phyloP scores from a whole-genome alignment of 805 yeast genomes.

The Millerozyma miso region DNA sequence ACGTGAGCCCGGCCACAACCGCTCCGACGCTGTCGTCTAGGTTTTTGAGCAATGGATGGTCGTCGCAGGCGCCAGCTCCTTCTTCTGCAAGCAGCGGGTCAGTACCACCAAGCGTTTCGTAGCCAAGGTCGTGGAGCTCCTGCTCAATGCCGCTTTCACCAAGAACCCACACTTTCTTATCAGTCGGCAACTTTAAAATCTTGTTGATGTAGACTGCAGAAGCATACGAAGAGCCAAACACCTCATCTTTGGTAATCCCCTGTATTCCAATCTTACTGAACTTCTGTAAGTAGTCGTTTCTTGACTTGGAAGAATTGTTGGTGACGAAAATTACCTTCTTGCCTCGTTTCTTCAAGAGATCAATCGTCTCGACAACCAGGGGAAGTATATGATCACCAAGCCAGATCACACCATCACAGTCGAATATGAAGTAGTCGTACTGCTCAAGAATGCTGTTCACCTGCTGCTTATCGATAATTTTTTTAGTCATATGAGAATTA shows the following conservation, averaged over 20 bases:
- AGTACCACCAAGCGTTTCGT: slow-evolving; percentile 75
- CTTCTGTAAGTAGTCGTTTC: slow-evolving; percentile 71
- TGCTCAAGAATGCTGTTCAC: slow-evolving; percentile 53
- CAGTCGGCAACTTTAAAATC: slow-evolving; percentile 68
- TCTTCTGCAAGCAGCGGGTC: slow-evolving; percentile 52
- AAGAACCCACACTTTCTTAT: slow-evolving; percentile 79
- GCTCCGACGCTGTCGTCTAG: slow-evolving; percentile 76
- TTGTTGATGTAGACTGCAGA: slow-evolving; percentile 80
- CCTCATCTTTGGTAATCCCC: slow-evolving; percentile 53
- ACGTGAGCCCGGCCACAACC: slow-evolving; percentile 85
- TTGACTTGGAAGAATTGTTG: slow-evolving; percentile 89
- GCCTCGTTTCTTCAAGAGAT: slow-evolving; percentile 46
- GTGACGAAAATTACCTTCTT: slow-evolving; percentile 87
- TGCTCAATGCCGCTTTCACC: slow-evolving; percentile 86
- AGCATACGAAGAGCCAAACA: slow-evolving; percentile 91
- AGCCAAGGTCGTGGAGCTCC: slow-evolving; percentile 74
- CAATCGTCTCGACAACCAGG: slow-evolving; percentile 68
- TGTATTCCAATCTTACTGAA: slow-evolving; percentile 58
- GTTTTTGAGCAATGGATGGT: slow-evolving; percentile 48
- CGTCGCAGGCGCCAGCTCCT: slow-evolving; percentile 51
- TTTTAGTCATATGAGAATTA: slow-evolving; percentile 38
- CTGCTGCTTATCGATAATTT: slow-evolving; percentile 44
- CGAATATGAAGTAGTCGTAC: slow-evolving; percentile 86
- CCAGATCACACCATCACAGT: slow-evolving; percentile 98
- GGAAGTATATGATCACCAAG: slow-evolving; percentile 80